phyloP scores from a whole-genome alignment of 352 stramenopile species.

The Globisporangium nodosum region DNA sequence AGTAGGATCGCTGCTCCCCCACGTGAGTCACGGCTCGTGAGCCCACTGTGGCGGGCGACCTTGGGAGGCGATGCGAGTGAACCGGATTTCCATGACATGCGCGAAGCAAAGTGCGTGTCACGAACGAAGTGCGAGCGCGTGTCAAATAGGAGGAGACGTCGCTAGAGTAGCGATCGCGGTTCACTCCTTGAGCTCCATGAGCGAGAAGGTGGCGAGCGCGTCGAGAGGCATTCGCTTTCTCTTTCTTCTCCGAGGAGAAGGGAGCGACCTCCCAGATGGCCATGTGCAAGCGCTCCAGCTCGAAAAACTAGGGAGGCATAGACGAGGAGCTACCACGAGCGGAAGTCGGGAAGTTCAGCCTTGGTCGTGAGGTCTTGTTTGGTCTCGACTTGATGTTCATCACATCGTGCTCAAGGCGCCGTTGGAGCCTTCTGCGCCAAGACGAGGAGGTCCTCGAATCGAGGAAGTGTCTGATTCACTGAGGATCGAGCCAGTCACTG shows the following conservation, averaged over 20 bases:
- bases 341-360: neutral
- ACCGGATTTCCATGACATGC: neutral
- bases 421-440: neutral
- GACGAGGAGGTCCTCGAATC: neutral
- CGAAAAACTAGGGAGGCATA: neutral
- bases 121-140: neutral
- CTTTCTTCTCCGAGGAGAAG: neutral
- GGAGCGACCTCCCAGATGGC: neutral
- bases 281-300: constrained; percentile 3
- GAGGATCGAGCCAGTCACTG: neutral
- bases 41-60: neutral
- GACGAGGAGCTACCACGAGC: neutral
- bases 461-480: neutral
- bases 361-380: too few relatives aligned
- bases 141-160: neutral
- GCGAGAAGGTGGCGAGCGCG: neutral
- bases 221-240: neutral
- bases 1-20: neutral
- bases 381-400: too few relatives aligned
- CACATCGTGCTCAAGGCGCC: too few relatives aligned
- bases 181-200: neutral
- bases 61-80: neutral
- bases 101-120: too few relatives aligned
- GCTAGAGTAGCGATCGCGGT: too few relatives aligned
- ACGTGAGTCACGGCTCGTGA: neutral